Percentiles rank a stretch among this genome's conserved stretches.
Evolutionary conservation across 257 asterid species (phyloP).

Genomic region (Nicotiana paniculata): DNA sequence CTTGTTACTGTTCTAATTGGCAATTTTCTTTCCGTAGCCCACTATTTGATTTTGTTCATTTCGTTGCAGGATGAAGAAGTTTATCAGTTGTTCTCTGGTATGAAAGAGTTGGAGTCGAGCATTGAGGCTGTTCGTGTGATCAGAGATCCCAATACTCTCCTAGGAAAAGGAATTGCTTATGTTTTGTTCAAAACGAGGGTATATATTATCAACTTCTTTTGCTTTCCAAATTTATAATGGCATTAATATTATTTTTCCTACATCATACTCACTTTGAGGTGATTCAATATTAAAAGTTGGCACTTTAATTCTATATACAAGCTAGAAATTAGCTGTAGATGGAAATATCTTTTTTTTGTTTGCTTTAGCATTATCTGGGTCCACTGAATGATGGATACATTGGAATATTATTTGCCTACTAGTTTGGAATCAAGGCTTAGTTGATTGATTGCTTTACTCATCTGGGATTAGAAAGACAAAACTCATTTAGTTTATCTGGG

Average conservation of each 20-base stretch:
- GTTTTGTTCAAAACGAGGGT: conserved; percentile 87
- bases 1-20: not conserved
- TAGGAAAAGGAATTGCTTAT: conserved; percentile 95
- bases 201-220: conserved; percentile 20
- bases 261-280: not conserved
- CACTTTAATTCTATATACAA: not conserved
- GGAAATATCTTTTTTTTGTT: not conserved
- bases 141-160: conserved; percentile 84
- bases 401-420: not conserved
- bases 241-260: not conserved
- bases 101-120: conserved; percentile 62
- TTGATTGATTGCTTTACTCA: not conserved
- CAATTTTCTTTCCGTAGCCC: not conserved
- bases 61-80: conserved; percentile 75
- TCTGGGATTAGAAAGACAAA: not conserved
- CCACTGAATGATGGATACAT: not conserved
- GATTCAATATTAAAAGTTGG: not conserved
- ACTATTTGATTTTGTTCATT: conserved; percentile 6
- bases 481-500: not conserved
- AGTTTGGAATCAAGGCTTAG: not conserved
- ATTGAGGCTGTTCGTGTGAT: conserved; percentile 85
- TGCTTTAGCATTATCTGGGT: not conserved
- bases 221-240: not conserved
- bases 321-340: not conserved
- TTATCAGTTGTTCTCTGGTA: conserved; percentile 57